Evolutionary conservation across 306 rosid genomes (phyloP), one percentile per base, ranked within the genome.

Genomic region (Begonia fuchsioides): DNA sequence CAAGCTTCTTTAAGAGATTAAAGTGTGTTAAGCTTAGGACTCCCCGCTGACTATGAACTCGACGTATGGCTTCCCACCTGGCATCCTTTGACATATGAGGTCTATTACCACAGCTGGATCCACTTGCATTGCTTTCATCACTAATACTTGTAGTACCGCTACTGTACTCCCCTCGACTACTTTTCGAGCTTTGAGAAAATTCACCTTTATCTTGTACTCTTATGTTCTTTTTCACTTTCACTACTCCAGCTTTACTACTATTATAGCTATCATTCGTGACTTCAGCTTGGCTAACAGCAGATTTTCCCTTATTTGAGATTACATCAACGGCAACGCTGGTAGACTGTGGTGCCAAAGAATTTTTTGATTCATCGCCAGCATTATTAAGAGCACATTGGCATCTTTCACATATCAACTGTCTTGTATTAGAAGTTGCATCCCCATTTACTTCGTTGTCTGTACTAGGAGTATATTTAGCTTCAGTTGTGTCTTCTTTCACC

Each of bases 81-180:
- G 77, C 78, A 65, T 90, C 97, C 75, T 90, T 90, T 17, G 97
- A 81, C 97, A 90, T 90, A 78, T 90, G 97, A 67, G 97, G 97
- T 70, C 94, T 84, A 57, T 77, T 81, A 54, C 97, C 77, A 62
- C 72, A 82, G 68, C 92, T 90, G 49, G 87, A 77, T 43, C 97
- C 82, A 57, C 81, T 86, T 32, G 59, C 51, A 74, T 74, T 90
- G 68, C 95, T 84, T 52, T 84, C 95, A 39, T 81, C 97, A 59
- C 97, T 90, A 72, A 83, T 84, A 63, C 94, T 90, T 2, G 97
- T 90, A 2, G 97, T 81, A 68, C 97, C 77, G 69, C 87, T 84
- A 65, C 97, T 84, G 66, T 77, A 67, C 72, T 90, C 96, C 32
- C 94, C 90, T 65, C 76, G 93, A 62, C 97, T 88, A 62, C 93